Evolutionary conservation across 257 asterid genomes (phyloP).

Genomic region (Buddleja alternifolia): DNA sequence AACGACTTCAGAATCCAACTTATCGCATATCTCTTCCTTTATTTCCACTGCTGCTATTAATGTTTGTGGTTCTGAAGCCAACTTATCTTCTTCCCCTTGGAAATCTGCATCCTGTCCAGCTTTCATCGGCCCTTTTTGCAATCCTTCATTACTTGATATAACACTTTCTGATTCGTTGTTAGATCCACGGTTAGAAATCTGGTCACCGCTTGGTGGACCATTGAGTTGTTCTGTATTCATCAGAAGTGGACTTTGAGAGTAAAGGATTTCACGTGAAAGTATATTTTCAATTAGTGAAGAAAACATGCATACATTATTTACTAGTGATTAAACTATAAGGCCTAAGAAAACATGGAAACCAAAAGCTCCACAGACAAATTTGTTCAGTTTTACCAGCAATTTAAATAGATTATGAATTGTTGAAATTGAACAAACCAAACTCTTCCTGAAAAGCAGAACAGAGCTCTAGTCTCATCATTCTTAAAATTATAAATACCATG

Average conservation of each 20-base stretch:
- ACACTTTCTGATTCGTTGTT: conserved; percentile 30
- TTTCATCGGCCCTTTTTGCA: conserved; percentile 24
- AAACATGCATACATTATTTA: background rate
- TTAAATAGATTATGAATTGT: too few relatives aligned
- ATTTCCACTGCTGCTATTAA: conserved; percentile 23
- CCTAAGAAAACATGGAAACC: background rate
- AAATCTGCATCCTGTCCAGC: too few relatives aligned
- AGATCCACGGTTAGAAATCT: conserved; percentile 25
- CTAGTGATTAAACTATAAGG: too few relatives aligned
- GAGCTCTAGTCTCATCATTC: too few relatives aligned
- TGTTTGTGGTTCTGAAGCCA: conserved; percentile 13
- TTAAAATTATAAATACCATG: background rate
- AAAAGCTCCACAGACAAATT: background rate
- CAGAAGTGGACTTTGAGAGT: conserved; percentile 12
- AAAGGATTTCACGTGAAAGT: conserved; percentile 3
- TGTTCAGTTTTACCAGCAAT: too few relatives aligned
- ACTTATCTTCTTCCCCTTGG: conserved; percentile 34
- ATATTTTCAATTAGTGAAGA: background rate
- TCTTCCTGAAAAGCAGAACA: background rate
- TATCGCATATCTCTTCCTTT: conserved; percentile 34
- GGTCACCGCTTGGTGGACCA: conserved; percentile 31
- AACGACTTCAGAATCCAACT: conserved; percentile 34
- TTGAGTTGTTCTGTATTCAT: conserved; percentile 24
- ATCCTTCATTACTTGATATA: conserved; percentile 15
- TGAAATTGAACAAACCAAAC: too few relatives aligned